Evolutionary conservation across 495 filamentous ascomycete genomes (phyloP).

Genomic region (Letharia lupina): DNA sequence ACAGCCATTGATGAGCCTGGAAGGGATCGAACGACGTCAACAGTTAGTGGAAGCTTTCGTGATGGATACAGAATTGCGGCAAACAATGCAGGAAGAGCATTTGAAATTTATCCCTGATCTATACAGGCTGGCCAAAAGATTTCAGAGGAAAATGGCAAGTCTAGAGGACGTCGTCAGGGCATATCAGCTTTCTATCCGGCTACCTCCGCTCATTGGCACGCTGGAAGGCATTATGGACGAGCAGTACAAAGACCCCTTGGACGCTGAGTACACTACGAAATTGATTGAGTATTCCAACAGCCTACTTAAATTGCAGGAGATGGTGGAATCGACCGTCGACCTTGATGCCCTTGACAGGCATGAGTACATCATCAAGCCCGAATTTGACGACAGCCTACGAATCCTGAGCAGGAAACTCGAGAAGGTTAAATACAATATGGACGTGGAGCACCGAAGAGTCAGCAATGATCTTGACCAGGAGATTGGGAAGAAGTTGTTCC

Average conservation of each 20-base stretch:
- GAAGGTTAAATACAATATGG: conserved; percentile 74
- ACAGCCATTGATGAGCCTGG: conserved; percentile 88
- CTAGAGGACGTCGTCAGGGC: conserved; percentile 92
- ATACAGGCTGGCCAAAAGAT: conserved; percentile 87
- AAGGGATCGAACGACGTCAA: conserved; percentile 84
- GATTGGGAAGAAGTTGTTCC: conserved; percentile 93
- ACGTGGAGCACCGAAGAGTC: conserved; percentile 67
- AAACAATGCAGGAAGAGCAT: conserved; percentile 98
- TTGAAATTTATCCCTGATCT: conserved; percentile 89
- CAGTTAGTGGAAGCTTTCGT: conserved; percentile 94
- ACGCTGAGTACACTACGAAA: conserved; percentile 81
- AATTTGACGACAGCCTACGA: conserved; percentile 85
- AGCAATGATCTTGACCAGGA: conserved; percentile 83
- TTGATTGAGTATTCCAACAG: conserved; percentile 66
- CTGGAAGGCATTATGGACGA: conserved; percentile 95
- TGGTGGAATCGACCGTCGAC: conserved; percentile 98
- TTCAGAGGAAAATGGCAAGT: conserved; percentile 82
- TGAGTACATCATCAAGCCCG: conserved; percentile 97
- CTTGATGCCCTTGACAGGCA: conserved; percentile 92
- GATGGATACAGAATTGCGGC: conserved; percentile 83
- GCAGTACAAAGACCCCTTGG: conserved; percentile 77
- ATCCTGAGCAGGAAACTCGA: conserved; percentile 88
- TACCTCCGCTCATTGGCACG: conserved; percentile 83
- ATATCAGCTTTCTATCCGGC: conserved; percentile 86
- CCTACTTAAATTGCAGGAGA: conserved; percentile 81